Percentiles rank a stretch among this genome's conserved stretches.
Conservation (phyloP, 306 rosid species). For the Cucurbita moschata region DNA sequence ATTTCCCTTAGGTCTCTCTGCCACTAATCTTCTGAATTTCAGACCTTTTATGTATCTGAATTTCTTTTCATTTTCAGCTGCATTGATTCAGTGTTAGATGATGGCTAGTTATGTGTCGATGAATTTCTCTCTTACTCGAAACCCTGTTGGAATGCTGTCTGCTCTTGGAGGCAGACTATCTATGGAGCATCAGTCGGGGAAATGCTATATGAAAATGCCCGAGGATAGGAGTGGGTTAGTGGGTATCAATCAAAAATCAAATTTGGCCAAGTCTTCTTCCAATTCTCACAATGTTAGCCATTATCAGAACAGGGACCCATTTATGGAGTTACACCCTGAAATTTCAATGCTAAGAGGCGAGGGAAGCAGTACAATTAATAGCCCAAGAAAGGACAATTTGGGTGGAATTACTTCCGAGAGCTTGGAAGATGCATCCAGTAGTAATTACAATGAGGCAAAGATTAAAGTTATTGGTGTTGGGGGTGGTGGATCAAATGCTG, state of each 20-base stretch:
- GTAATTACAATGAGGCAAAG: slow-evolving; percentile 59
- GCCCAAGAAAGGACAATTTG: slow-evolving; percentile 39
- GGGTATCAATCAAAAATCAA: slow-evolving; percentile 29
- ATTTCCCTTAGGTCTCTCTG: not conserved
- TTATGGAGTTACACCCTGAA: slow-evolving; percentile 85
- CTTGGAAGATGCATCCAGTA: slow-evolving; percentile 26
- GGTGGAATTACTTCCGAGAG: slow-evolving; percentile 40
- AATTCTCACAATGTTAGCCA: slow-evolving; percentile 44
- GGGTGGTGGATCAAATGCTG: slow-evolving; percentile 96
- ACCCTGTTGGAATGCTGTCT: slow-evolving; percentile 45
- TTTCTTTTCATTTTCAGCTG: slow-evolving; percentile 5
- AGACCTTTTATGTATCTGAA: slow-evolving; percentile 6
- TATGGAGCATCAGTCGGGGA: slow-evolving; percentile 2
- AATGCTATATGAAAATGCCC: slow-evolving; percentile 19
- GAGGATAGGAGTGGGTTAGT: slow-evolving; percentile 28
- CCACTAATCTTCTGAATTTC: not conserved
- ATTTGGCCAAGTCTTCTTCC: slow-evolving; percentile 32
- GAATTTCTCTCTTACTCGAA: slow-evolving; percentile 37
- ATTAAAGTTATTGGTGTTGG: slow-evolving; percentile 95
- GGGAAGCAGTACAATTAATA: slow-evolving; percentile 30
- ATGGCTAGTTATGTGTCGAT: slow-evolving; percentile 53
- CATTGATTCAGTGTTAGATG: not conserved
- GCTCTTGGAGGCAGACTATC: slow-evolving; percentile 25
- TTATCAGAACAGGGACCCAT: slow-evolving; percentile 65
- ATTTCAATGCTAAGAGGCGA: slow-evolving; percentile 86